These are phyloP conservation scores for Chaetomium tenue DNA, from an alignment of 495 filamentous ascomycete genomes.

Conservation along the genomic window DNA sequence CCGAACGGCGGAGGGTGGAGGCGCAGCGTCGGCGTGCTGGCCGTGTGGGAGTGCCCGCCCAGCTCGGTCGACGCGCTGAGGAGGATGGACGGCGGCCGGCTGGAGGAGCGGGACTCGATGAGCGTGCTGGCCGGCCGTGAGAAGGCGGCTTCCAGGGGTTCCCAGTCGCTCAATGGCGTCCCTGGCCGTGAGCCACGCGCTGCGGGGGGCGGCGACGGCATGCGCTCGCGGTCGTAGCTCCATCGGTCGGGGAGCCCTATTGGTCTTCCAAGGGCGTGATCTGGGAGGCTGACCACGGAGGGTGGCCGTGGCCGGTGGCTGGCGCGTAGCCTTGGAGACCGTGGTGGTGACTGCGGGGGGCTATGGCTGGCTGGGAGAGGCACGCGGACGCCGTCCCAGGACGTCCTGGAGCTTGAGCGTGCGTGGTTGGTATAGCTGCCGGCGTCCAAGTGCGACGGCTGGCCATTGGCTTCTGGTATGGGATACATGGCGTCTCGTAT, in stretches of 20 bases:
- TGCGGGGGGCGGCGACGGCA: constrained; percentile 8
- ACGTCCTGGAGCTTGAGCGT: background rate
- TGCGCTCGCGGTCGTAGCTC: constrained; percentile 22
- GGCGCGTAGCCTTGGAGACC: background rate
- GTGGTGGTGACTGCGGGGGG: constrained; percentile 8
- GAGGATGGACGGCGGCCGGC: constrained; percentile 1
- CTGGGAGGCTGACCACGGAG: constrained; percentile 6
- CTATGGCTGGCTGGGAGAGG: background rate
- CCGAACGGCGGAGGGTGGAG: constrained; percentile 1
- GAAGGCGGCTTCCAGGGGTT: background rate
- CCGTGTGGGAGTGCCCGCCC: background rate
- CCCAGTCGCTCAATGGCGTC: constrained; percentile 3
- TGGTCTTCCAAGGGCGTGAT: constrained; percentile 4
- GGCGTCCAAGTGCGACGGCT: background rate
- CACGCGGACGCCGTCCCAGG: constrained; percentile 7
- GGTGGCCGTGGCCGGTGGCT: background rate
- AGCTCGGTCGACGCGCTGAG: background rate
- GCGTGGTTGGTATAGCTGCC: background rate
- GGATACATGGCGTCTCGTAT: background rate
- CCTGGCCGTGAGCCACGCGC: background rate
- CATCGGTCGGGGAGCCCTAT: constrained; percentile 13
- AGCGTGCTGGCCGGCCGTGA: constrained; percentile 14
- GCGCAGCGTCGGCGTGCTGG: constrained; percentile 8
- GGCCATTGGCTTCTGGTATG: background rate
- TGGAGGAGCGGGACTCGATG: constrained; percentile 13